phyloP scores from a whole-genome alignment of 164 flowering plant species.

The Warburgia ugandensis region DNA sequence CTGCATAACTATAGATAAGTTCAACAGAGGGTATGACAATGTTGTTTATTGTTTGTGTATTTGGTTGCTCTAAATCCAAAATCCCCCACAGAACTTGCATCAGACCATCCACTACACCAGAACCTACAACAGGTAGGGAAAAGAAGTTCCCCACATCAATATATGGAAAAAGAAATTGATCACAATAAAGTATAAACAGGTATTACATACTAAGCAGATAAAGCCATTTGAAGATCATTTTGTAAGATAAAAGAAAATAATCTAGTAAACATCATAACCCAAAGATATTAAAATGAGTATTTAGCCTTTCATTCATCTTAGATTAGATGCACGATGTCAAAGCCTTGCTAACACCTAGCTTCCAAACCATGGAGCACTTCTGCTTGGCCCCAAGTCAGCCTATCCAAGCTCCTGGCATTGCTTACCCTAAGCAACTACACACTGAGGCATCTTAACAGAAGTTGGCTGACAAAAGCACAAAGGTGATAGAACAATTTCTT shows the following conservation, averaged over 20 bases:
- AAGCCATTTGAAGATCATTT: not conserved
- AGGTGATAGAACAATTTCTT: no score
- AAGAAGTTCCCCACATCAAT: not conserved
- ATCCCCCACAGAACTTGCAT: constrained; percentile 97
- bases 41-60: constrained; percentile 88
- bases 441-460: no score
- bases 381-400: no score
- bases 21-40: constrained; percentile 91
- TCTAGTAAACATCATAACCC: no score
- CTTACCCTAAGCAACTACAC: no score
- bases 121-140: constrained; percentile 36
- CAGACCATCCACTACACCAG: constrained; percentile 86
- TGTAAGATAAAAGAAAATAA: not conserved
- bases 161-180: not conserved
- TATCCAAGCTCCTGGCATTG: no score
- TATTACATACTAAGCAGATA: not conserved
- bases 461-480: no score
- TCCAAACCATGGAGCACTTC: no score
- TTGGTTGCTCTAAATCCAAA: constrained; percentile 87
- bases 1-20: constrained; percentile 93
- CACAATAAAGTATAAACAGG: not conserved
- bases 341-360: no score
- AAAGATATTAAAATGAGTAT: no score
- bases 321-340: no score
- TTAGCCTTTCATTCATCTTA: no score